Evolutionary conservation across 768 basidiomycete genomes (phyloP).

Genomic region (Mycena venus): DNA sequence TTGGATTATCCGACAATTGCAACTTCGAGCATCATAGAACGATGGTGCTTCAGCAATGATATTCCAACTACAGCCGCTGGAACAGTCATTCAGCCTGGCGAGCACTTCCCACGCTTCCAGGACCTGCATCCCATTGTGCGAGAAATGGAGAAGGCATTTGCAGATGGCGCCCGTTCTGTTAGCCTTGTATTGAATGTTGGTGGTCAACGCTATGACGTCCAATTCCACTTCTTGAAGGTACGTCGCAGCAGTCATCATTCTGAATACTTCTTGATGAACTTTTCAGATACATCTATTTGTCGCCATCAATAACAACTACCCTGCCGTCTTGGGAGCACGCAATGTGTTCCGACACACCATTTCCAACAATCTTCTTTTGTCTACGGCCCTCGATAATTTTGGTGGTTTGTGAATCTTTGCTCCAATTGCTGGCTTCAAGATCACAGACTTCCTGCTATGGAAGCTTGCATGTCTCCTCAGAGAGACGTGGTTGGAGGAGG

Average conservation of each 20-base stretch:
- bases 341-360: neutral
- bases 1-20: neutral
- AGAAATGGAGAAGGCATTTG: neutral
- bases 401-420: neutral
- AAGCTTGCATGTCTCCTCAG: constrained; percentile 11
- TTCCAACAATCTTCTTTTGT: neutral
- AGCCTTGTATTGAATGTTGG: neutral
- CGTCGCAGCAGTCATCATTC: neutral
- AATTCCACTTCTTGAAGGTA: constrained; percentile 11
- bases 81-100: constrained; percentile 8
- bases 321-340: neutral
- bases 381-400: neutral
- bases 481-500: constrained; percentile 14
- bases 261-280: neutral
- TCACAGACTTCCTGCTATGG: constrained; percentile 8
- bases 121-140: constrained; percentile 3
- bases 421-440: neutral
- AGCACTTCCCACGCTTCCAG: neutral
- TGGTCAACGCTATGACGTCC: neutral
- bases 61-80: neutral
- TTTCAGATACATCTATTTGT: neutral
- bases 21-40: neutral
- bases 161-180: neutral
- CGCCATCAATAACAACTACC: constrained; percentile 8
- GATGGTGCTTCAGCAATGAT: constrained; percentile 11